phyloP scores from a whole-genome alignment of 805 yeast species.

The Starmera quercuum region DNA sequence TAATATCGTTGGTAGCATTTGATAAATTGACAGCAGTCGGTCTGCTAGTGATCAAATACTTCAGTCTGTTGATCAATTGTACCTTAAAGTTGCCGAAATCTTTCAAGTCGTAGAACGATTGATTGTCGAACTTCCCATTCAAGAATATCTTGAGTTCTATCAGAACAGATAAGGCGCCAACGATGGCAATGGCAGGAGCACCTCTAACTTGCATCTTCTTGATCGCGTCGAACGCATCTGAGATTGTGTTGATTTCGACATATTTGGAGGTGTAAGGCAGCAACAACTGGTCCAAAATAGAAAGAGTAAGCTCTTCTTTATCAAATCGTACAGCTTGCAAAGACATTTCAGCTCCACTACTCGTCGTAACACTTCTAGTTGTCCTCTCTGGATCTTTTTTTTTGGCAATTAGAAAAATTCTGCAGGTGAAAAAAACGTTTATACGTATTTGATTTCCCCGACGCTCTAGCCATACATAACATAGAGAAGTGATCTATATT shows the following conservation, averaged over 20 bases:
- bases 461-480: too few species aligned
- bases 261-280: constrained; percentile 77
- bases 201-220: constrained; percentile 92
- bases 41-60: constrained; percentile 65
- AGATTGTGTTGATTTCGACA: constrained; percentile 50
- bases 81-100: constrained; percentile 26
- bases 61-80: constrained; percentile 40
- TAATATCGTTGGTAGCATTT: constrained; percentile 47
- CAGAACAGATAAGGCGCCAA: constrained; percentile 77
- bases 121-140: constrained; percentile 18
- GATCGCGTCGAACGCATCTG: constrained; percentile 79
- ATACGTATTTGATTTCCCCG: too few species aligned
- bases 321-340: constrained; percentile 67
- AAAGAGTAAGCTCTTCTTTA: constrained; percentile 34
- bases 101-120: constrained; percentile 24
- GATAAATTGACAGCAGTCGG: constrained; percentile 94
- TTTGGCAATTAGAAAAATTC: too few species aligned
- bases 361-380: too few species aligned
- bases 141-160: constrained; percentile 47
- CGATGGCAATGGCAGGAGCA: constrained; percentile 97
- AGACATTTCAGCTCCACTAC: constrained; percentile 29
- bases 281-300: constrained; percentile 71
- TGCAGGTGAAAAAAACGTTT: too few species aligned
- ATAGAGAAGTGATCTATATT: too few species aligned
- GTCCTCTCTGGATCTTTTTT: too few species aligned